Base-by-base conservation (phyloP, 345 rosid species). In the Triadica sebifera region DNA sequence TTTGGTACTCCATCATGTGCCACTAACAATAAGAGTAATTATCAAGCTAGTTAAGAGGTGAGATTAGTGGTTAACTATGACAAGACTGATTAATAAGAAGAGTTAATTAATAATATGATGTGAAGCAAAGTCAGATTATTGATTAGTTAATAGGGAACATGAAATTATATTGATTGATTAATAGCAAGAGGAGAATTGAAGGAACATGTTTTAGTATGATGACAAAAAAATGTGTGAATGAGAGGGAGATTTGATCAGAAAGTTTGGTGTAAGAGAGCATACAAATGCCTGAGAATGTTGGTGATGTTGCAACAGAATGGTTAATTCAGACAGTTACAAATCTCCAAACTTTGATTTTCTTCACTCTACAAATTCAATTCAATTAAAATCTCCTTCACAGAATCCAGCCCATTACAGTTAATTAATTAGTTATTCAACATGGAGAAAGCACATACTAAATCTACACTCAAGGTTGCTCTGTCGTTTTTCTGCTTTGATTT, bases 191-290 rank as follows among this genome's bases (percentile, higher is more conserved):
- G 87, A 81, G 77, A 83, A 19, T 64, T 79, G 86, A 84, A 80
- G 85, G 82, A 83, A 86, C 77, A 74, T 75, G 53, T 75, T 64
- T 52, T 66, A 69, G 65, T 43, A 68, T 76, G 84, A 71, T 74
- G 84, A 71, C 77, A 80, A 81, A 29, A n/a, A 73, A 49, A 63
- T 45, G 67, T 17, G 74, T 77, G 87, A 74, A 77, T 84, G 90
- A 90, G 90, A 85, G 83, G 79, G 94, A 87, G 87, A 75, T 89
- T 78, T 85, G 86, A 87, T 84, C 96, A 83, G 93, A 87, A 85
- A 86, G 96, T 86, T 91, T 91, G 98, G 93, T 91, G 87, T 72
- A 57, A 82, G 83, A 85, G 64, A 81, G 75, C 81, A 77, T 71
- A 78, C 72, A 78, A 74, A 77, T 73, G 77, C 65, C 25, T 69